phyloP scores from a whole-genome alignment of 768 basidiomycete genomes.

The Tylopilus sp. region DNA sequence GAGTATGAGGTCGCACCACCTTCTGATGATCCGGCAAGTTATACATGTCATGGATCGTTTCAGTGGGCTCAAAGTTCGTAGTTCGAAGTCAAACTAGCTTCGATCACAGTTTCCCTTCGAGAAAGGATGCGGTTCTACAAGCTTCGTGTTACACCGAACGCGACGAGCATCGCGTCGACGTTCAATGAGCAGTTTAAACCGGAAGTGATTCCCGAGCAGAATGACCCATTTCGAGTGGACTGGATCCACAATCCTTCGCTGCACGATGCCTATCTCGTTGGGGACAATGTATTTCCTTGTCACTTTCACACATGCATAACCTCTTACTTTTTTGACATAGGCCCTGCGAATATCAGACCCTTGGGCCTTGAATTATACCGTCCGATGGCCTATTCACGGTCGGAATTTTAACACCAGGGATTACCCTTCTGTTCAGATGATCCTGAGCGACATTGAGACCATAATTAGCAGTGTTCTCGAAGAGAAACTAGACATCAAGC shows the following conservation, averaged over 20 bases:
- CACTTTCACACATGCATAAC: slow-evolving; percentile 1
- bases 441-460: slow-evolving; percentile 74
- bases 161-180: slow-evolving; percentile 62
- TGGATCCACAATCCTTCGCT: slow-evolving; percentile 68
- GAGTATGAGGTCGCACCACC: slow-evolving; percentile 46
- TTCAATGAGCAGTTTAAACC: slow-evolving; percentile 85
- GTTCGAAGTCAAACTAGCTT: slow-evolving; percentile 76
- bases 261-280: slow-evolving; percentile 50
- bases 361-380: slow-evolving; percentile 58
- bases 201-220: slow-evolving; percentile 79
- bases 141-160: slow-evolving; percentile 69
- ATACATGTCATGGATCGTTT: neutral
- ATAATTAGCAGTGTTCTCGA: slow-evolving; percentile 62
- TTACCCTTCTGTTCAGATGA: slow-evolving; percentile 65
- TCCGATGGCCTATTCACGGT: slow-evolving; percentile 82
- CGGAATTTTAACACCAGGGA: slow-evolving; percentile 78
- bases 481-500: slow-evolving; percentile 54
- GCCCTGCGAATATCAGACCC: slow-evolving; percentile 72
- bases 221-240: slow-evolving; percentile 78
- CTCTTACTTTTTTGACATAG: slow-evolving; percentile 35
- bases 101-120: slow-evolving; percentile 66
- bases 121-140: slow-evolving; percentile 88
- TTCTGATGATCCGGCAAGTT: slow-evolving; percentile 64
- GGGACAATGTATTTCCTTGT: slow-evolving; percentile 56
- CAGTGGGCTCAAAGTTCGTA: slow-evolving; percentile 25